Evolutionary conservation across 495 filamentous ascomycete genomes (phyloP).

Genomic region (Trichoderma gamsii): DNA sequence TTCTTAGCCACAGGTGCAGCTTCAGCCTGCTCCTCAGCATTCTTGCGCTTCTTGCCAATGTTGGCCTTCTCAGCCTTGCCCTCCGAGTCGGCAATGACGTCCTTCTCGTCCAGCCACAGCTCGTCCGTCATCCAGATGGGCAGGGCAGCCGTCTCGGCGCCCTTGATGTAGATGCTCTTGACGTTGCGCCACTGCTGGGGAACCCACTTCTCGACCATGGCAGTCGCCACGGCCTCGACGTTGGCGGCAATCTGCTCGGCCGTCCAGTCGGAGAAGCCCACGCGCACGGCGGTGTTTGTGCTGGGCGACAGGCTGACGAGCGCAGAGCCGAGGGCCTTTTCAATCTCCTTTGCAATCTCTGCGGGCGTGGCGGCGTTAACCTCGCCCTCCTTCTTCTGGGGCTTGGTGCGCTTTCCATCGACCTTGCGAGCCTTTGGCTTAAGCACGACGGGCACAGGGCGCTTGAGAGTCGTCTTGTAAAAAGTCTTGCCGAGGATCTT

Average conservation of each 20-base stretch:
- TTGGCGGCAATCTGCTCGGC: conserved; percentile 75
- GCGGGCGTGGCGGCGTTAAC: conserved; percentile 39
- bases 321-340: conserved; percentile 61
- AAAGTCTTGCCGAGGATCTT: conserved; percentile 77
- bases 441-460: conserved; percentile 79
- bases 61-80: conserved; percentile 47
- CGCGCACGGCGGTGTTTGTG: conserved; percentile 57
- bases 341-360: conserved; percentile 63
- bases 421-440: conserved; percentile 54
- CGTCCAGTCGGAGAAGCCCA: conserved; percentile 66
- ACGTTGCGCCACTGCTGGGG: conserved; percentile 81
- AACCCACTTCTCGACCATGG: conserved; percentile 68
- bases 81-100: conserved; percentile 62
- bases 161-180: conserved; percentile 80
- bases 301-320: conserved; percentile 67
- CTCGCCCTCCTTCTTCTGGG: conserved; percentile 38
- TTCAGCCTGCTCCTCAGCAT: conserved; percentile 43
- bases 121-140: conserved; percentile 89
- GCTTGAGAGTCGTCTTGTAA: conserved; percentile 70
- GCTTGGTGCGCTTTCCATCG: conserved; percentile 59
- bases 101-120: conserved; percentile 75
- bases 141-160: conserved; percentile 73
- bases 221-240: conserved; percentile 60
- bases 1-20: conserved; percentile 46
- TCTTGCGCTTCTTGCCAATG: conserved; percentile 62